Percentiles rank a stretch among this genome's conserved stretches.
Evolutionary conservation across 192 early-diverging fungal genomes (phyloP).

Genomic region (Coemansia sp.): DNA sequence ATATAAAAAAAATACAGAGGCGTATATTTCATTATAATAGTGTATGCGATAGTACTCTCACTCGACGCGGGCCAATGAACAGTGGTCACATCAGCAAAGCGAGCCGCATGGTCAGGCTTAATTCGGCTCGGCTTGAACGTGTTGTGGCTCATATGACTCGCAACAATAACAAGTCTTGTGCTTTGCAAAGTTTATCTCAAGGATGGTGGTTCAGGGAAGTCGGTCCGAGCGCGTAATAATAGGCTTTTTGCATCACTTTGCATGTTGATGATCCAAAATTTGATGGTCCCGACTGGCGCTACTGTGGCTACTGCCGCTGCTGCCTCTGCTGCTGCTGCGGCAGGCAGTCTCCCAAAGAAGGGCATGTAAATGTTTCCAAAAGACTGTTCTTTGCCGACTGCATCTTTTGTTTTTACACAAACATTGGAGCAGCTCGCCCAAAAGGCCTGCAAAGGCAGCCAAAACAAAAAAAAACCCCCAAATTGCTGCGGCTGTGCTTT

Average conservation of each 20-base stretch:
- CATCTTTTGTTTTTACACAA: background rate
- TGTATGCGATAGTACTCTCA: background rate
- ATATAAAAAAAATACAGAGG: slow-evolving; percentile 2
- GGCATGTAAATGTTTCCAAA: background rate
- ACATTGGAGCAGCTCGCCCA: background rate
- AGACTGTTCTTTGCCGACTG: background rate
- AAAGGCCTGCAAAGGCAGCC: background rate
- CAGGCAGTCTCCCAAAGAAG: background rate
- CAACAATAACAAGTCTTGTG: background rate
- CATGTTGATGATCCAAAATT: background rate
- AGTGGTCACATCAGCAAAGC: slow-evolving; percentile 6
- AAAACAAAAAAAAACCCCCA: background rate
- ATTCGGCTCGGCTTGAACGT: background rate
- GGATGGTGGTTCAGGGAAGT: background rate
- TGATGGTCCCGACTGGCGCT: background rate
- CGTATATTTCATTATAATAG: background rate
- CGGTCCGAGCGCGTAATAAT: background rate
- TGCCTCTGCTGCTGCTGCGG: background rate
- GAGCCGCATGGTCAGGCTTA: background rate
- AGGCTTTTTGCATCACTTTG: background rate
- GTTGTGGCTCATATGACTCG: background rate
- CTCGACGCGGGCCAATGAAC: slow-evolving; percentile 9
- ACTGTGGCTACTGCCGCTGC: background rate
- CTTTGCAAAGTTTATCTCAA: background rate
- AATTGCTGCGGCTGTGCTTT: slow-evolving; percentile 11